These are phyloP conservation scores for Penicillium sclerotigenum DNA, from an alignment of 2,329 filamentous ascomycete genomes.

Conservation along the genomic window DNA sequence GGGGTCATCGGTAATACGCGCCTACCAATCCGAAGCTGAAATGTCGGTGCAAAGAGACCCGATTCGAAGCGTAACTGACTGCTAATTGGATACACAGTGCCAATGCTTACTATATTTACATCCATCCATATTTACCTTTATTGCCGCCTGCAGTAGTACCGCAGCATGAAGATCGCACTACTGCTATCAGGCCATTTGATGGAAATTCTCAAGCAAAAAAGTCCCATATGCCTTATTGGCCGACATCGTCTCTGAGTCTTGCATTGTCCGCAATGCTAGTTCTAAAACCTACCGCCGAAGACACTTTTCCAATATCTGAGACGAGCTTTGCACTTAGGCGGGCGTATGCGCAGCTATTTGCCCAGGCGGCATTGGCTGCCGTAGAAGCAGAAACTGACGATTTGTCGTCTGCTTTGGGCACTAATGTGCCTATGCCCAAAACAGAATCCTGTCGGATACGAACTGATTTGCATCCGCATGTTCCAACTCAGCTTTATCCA, in stretches of 20 bases:
- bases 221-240: constrained; percentile 19
- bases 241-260: constrained; percentile 19
- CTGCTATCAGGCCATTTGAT: neutral
- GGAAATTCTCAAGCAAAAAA: constrained; percentile 3
- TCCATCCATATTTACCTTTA: constrained; percentile 27
- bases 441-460: neutral
- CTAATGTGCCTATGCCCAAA: neutral
- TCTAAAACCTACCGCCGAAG: constrained; percentile 19
- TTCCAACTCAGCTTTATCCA: constrained; percentile 16
- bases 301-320: constrained; percentile 8
- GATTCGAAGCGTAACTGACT: neutral
- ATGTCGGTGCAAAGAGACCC: constrained; percentile 14
- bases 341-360: constrained; percentile 24
- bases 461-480: constrained; percentile 12
- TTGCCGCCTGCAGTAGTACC: constrained; percentile 15
- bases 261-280: constrained; percentile 24
- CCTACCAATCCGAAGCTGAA: constrained; percentile 21
- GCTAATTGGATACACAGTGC: constrained; percentile 10
- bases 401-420: neutral
- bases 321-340: constrained; percentile 9
- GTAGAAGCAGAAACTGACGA: constrained; percentile 18
- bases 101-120: constrained; percentile 28
- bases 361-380: constrained; percentile 19
- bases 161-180: constrained; percentile 11
- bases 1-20: constrained; percentile 10